Evolutionary conservation across 2,329 filamentous ascomycete species (phyloP).

Genomic region (Fusarium begoniae): DNA sequence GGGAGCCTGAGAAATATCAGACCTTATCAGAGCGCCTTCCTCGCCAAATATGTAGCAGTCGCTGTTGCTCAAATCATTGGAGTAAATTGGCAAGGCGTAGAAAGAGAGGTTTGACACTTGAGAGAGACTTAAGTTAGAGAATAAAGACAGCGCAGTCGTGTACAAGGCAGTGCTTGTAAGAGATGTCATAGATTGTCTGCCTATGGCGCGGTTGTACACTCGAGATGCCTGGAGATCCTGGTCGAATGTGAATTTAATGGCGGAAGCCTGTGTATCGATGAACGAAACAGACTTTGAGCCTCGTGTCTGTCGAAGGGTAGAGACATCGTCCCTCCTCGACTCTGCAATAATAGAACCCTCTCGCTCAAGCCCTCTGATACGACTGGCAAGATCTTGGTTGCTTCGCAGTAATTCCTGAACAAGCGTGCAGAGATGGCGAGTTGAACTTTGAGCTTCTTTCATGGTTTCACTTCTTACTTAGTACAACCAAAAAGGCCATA

Average conservation of each 20-base stretch:
- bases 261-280: neutral
- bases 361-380: neutral
- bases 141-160: neutral
- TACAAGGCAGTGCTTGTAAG: neutral
- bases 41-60: neutral
- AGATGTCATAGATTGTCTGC: neutral
- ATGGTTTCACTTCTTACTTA: neutral
- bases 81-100: neutral
- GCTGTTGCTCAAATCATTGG: neutral
- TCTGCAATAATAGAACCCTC: neutral
- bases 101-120: neutral
- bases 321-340: neutral
- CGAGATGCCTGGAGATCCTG: neutral
- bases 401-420: neutral
- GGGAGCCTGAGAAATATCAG: neutral
- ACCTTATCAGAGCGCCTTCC: neutral
- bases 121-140: neutral
- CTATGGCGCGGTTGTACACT: neutral
- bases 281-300: neutral
- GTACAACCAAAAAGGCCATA: fast-evolving
- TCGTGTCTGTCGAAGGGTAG: neutral
- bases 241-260: neutral
- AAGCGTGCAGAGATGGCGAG: neutral
- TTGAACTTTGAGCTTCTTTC: neutral
- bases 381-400: neutral